Evolutionary conservation across 768 basidiomycete genomes (phyloP).

Genomic region (Rhizopogon vinicolor): DNA sequence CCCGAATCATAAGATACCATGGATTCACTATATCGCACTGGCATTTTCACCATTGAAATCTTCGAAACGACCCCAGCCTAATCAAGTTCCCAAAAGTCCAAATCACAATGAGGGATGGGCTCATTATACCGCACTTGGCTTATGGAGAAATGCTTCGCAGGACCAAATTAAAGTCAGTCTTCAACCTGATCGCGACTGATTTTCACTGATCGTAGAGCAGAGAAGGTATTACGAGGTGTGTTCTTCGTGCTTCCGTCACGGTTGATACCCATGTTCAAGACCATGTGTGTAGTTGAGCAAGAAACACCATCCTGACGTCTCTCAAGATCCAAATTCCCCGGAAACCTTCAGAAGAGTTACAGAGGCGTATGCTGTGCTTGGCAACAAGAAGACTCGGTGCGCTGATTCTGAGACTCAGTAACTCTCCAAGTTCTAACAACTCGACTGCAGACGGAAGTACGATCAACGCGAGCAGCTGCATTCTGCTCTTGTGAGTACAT

Average conservation of each 20-base stretch:
- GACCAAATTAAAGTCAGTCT: not conserved
- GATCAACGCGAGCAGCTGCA: not conserved
- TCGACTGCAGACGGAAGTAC: not conserved
- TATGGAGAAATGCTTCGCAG: slow-evolving; percentile 1
- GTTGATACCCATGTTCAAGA: not conserved
- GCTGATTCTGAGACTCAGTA: not conserved
- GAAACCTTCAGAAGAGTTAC: not conserved
- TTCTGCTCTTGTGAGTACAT: not conserved
- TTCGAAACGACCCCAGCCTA: not conserved
- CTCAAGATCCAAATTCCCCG: not conserved
- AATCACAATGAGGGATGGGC: not conserved
- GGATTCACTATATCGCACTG: not conserved
- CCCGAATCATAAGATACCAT: not conserved
- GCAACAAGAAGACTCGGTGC: not conserved
- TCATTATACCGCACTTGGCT: not conserved
- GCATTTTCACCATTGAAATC: not conserved
- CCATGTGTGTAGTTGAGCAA: not conserved
- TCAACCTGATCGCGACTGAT: not conserved
- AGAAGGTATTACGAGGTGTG: not conserved
- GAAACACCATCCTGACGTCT: not conserved
- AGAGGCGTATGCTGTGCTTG: not conserved
- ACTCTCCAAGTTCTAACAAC: not conserved
- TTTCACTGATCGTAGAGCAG: not conserved
- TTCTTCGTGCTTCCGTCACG: not conserved
- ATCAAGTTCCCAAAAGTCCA: not conserved